Evolutionary conservation across 306 rosid species (phyloP).

Genomic region (Malus sylvestris): DNA sequence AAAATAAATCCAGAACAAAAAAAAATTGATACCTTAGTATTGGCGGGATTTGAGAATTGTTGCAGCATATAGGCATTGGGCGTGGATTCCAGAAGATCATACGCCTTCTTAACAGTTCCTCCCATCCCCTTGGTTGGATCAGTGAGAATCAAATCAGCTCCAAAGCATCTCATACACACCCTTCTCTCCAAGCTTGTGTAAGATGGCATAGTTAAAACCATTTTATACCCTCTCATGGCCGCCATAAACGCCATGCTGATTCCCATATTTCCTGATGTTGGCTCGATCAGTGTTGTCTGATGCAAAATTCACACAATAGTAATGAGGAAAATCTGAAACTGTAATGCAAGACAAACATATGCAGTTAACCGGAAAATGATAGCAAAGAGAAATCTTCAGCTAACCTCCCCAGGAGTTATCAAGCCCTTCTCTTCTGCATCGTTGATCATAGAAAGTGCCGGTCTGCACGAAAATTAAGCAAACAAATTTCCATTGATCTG

Average conservation of each 20-base stretch:
- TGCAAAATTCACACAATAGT: not conserved
- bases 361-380: not conserved
- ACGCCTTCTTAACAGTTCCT: slow-evolving; percentile 83
- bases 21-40: slow-evolving; percentile 37
- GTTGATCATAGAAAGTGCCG: slow-evolving; percentile 40
- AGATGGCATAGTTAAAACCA: slow-evolving; percentile 80
- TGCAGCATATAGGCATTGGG: slow-evolving; percentile 82
- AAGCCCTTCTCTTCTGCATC: slow-evolving; percentile 50
- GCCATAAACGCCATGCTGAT: slow-evolving; percentile 83
- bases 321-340: not conserved
- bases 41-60: slow-evolving; percentile 86
- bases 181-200: slow-evolving; percentile 73
- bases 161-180: slow-evolving; percentile 82
- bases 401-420: slow-evolving; percentile 50
- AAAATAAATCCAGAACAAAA: not conserved
- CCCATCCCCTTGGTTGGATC: slow-evolving; percentile 81
- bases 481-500: not conserved
- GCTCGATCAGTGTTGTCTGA: slow-evolving; percentile 74
- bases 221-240: slow-evolving; percentile 73
- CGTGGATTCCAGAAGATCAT: slow-evolving; percentile 64
- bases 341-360: not conserved
- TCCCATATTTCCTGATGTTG: slow-evolving; percentile 95
- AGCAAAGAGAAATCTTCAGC: slow-evolving; percentile 5
- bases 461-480: slow-evolving; percentile 23
- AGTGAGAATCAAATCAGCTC: slow-evolving; percentile 80